Evolutionary conservation across 2,329 filamentous ascomycete species (phyloP), one percentile per base, ranked within the genome.

Genomic region (Penicillium janthinellum): DNA sequence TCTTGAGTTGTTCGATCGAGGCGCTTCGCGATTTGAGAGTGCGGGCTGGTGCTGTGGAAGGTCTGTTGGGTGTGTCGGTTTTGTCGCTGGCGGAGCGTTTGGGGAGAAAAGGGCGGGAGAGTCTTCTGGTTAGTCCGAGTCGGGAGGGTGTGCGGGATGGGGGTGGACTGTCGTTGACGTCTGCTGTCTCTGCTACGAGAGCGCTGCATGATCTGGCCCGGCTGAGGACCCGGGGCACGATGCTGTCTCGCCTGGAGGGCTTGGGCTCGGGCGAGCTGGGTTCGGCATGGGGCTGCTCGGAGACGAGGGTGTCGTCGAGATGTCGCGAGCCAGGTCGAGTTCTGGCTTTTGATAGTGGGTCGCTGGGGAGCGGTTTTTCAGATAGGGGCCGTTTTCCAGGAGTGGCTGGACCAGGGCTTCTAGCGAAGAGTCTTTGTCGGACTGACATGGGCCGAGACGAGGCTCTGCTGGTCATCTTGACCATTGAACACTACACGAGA

Each of bases 321-420:
- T 51, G 52, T 44, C 57, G 52, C 12, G 58, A 55, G 47, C 58
- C 58, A 34, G 57, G 66, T 47, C 60, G 47, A 35, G 59, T 49
- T 7, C 56, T 61, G n/a, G 60, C 45, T 4, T 60, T 56, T 20
- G 59, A 55, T 2, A 51, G 60, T 37, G 73, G 74, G 57, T 71
- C 72, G 38, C 57, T 61, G 11, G 73, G 73, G 8, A 76, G 63
- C 25, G 73, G 73, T 56, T 76, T 75, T 34, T 73, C 68, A 34
- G 62, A 60, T 14, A 53, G 20, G 6, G 53, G 47, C 12, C 44
- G 56, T 25, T 52, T 38, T 7, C 42, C 5, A 22, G 58, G 55
- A 5, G 60, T 54, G 5, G 65, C 57, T 20, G 52, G 22, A 5
- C 56, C 48, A 4, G 49, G 38, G 5, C 37, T 28, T 48, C 58